Percentiles rank a stretch among this genome's conserved stretches.
These are phyloP conservation scores for Blastomyces gilchristii DNA, from an alignment of 2,329 filamentous ascomycete species.

Conservation along the genomic window DNA sequence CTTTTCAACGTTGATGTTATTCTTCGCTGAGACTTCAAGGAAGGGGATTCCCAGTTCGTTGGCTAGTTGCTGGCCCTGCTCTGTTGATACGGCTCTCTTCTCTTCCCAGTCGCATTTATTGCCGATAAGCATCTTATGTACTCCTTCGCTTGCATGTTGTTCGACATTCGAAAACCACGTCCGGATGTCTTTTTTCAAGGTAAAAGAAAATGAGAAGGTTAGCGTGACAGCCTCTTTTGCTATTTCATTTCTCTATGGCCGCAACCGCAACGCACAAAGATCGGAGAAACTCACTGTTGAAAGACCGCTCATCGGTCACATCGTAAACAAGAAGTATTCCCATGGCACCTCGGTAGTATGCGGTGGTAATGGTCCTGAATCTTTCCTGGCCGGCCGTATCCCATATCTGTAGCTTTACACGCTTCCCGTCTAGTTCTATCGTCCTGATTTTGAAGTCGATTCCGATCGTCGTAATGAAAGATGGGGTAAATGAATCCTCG, in stretches of 20 bases:
- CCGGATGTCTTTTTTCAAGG: conserved; percentile 63
- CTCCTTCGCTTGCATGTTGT: conserved; percentile 94
- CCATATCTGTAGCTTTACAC: conserved; percentile 99
- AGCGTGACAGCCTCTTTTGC: background rate
- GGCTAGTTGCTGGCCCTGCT: conserved; percentile 84
- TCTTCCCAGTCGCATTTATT: conserved; percentile 99
- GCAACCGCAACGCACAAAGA: no score
- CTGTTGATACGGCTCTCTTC: conserved; percentile 87
- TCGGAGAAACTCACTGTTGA: conserved; percentile 62
- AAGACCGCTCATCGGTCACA: conserved; percentile 91
- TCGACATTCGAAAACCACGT: conserved; percentile 99
- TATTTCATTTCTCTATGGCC: no score
- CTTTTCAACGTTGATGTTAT: conserved; percentile 99
- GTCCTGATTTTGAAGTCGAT: conserved; percentile 99
- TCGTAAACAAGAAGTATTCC: conserved; percentile 96
- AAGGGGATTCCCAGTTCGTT: conserved; percentile 96
- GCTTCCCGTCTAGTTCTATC: conserved; percentile 97
- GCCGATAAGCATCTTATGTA: conserved; percentile 98
- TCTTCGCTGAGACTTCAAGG: conserved; percentile 96
- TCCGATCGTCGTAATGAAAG: conserved; percentile 97
- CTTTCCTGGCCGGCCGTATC: conserved; percentile 97
- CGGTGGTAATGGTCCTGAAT: conserved; percentile 96
- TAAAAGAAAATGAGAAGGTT: conserved; percentile 6
- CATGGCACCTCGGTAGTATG: conserved; percentile 98
- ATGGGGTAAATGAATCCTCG: conserved; percentile 94